phyloP scores from a whole-genome alignment of 331 rosid genomes.

The Saraca asoca region DNA sequence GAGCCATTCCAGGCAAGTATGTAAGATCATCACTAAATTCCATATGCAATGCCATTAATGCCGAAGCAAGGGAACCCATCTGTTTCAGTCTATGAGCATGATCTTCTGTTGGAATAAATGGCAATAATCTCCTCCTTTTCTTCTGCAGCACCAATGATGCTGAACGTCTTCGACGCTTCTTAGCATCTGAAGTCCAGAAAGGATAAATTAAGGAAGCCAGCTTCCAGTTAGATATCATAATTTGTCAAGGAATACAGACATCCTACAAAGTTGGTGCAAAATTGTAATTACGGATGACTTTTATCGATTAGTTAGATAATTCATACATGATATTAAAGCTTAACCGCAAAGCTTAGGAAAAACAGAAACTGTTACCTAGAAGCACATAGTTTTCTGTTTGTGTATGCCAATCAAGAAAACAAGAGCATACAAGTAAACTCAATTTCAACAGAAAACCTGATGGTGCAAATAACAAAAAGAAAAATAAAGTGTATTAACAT shows the following conservation, averaged over 20 bases:
- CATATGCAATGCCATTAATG: slow-evolving; percentile 64
- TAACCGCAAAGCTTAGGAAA: too few relatives aligned
- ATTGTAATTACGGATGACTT: too few relatives aligned
- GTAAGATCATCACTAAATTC: slow-evolving; percentile 71
- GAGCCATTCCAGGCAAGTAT: slow-evolving; percentile 64
- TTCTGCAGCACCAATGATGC: slow-evolving; percentile 63
- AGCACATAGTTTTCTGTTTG: too few relatives aligned
- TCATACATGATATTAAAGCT: too few relatives aligned
- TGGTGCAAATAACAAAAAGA: too few relatives aligned
- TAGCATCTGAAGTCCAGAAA: slow-evolving; percentile 52
- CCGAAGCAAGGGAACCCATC: slow-evolving; percentile 80
- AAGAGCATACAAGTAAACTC: too few relatives aligned
- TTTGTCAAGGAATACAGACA: not conserved
- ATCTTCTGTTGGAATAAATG: slow-evolving; percentile 73
- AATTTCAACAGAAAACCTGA: too few relatives aligned
- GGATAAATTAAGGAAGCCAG: slow-evolving; percentile 30
- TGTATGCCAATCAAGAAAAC: too few relatives aligned
- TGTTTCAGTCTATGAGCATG: slow-evolving; percentile 61
- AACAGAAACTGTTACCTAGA: too few relatives aligned
- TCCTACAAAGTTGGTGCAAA: too few relatives aligned
- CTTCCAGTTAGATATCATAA: slow-evolving; percentile 9
- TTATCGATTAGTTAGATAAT: too few relatives aligned
- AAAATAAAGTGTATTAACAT: too few relatives aligned
- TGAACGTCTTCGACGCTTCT: slow-evolving; percentile 67
- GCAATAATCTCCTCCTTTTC: slow-evolving; percentile 71